These are phyloP conservation scores for Plasmodium ovale DNA, from an alignment of 169 alveolate species.

Conservation along the genomic window DNA sequence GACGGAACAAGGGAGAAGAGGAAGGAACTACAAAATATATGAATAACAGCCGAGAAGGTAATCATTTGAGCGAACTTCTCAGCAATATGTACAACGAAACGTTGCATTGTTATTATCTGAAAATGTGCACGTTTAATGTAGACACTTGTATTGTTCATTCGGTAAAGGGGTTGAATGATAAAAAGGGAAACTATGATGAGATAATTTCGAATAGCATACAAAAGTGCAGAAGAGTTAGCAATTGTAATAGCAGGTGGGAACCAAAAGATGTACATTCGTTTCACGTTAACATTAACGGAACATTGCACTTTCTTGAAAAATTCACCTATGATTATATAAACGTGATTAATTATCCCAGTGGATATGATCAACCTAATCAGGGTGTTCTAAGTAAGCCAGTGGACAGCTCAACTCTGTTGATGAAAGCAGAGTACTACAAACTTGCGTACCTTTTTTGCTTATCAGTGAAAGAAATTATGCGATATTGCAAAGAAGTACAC, in stretches of 20 bases:
- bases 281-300: conserved; percentile 20
- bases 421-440: conserved; percentile 52
- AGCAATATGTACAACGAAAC: conserved; percentile 59
- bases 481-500: background rate
- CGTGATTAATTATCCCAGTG: background rate
- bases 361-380: background rate
- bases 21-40: background rate
- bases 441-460: conserved; percentile 3
- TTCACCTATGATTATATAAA: conserved; percentile 26
- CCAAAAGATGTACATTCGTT: background rate
- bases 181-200: conserved; percentile 8
- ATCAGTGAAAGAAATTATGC: conserved; percentile 5
- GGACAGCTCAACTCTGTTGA: background rate
- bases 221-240: conserved; percentile 1
- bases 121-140: conserved; percentile 43
- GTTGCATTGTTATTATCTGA: conserved; percentile 38
- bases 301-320: conserved; percentile 36
- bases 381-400: background rate
- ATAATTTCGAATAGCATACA: conserved; percentile 5
- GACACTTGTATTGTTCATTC: conserved; percentile 29
- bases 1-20: background rate
- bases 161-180: conserved; percentile 3
- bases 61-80: conserved; percentile 14
- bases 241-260: background rate
- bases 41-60: background rate